Evolutionary conservation across 495 filamentous ascomycete species (phyloP).

Genomic region (Neurospora tetraspora): DNA sequence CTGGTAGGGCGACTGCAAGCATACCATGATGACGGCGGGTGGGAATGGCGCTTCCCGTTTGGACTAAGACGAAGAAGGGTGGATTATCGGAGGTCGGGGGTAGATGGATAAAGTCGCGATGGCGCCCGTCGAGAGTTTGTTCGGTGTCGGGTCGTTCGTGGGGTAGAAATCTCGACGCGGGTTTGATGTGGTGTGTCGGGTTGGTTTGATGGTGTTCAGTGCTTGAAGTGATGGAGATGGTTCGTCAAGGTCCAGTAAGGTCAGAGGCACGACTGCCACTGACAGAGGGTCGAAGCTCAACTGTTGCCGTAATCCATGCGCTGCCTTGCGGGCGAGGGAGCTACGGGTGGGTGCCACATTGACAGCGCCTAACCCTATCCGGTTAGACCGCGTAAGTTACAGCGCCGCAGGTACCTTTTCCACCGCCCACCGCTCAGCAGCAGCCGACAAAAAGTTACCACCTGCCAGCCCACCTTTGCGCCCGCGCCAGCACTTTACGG

Average conservation of each 20-base stretch:
- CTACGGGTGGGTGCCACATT: not conserved
- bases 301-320: conserved; percentile 28
- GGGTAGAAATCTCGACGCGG: conserved; percentile 1
- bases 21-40: conserved; percentile 18
- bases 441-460: conserved; percentile 23
- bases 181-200: conserved; percentile 3
- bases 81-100: not conserved
- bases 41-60: not conserved
- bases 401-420: not conserved
- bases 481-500: not conserved
- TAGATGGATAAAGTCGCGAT: not conserved
- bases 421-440: conserved; percentile 3
- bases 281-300: conserved; percentile 12
- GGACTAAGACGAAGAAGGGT: not conserved
- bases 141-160: conserved; percentile 6
- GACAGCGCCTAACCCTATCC: not conserved
- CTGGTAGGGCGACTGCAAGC: not conserved
- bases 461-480: conserved; percentile 16
- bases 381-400: not conserved
- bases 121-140: not conserved
- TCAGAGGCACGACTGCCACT: not conserved
- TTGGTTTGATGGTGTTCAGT: conserved; percentile 5
- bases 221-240: conserved; percentile 6
- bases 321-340: conserved; percentile 18
- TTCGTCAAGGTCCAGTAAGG: conserved; percentile 14